Evolutionary conservation across 495 filamentous ascomycete species (phyloP).

Genomic region (Penicillium mononematosum): DNA sequence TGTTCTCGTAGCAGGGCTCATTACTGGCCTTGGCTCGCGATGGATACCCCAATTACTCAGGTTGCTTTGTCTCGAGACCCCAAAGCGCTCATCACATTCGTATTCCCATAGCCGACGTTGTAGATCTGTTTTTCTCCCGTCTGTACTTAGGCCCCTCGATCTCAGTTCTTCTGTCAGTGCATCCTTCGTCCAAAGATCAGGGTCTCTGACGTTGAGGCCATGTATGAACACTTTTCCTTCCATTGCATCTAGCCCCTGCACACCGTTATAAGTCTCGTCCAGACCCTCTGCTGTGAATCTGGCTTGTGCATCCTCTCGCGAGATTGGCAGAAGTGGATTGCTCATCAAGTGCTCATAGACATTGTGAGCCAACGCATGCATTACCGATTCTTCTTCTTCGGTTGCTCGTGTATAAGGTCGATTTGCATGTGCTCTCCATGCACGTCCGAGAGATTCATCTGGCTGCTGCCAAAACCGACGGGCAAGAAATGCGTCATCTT

Average conservation of each 20-base stretch:
- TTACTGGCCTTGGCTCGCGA: constrained; percentile 13
- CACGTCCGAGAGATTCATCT: constrained; percentile 17
- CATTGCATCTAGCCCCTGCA: constrained; percentile 4
- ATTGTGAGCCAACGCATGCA: constrained; percentile 21
- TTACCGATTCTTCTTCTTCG: neutral
- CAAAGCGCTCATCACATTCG: constrained; percentile 13
- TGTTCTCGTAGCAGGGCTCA: constrained; percentile 15
- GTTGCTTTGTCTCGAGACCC: constrained; percentile 19
- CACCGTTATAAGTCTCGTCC: neutral
- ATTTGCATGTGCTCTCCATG: constrained; percentile 5
- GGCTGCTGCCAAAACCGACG: constrained; percentile 26
- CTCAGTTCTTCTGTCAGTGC: constrained; percentile 6
- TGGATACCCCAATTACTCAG: constrained; percentile 27
- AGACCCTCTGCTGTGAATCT: constrained; percentile 4
- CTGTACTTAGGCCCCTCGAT: neutral
- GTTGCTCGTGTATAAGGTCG: constrained; percentile 10
- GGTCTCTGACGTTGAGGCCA: neutral
- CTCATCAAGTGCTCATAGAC: constrained; percentile 29
- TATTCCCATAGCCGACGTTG: constrained; percentile 3
- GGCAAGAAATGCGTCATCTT: constrained; percentile 25
- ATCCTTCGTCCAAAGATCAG: constrained; percentile 1
- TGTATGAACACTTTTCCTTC: constrained; percentile 3
- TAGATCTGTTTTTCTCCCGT: constrained; percentile 2
- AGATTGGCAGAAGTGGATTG: constrained; percentile 14
- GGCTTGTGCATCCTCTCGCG: constrained; percentile 4